Percentiles rank a stretch among this genome's conserved stretches.
phyloP scores from a whole-genome alignment of 768 basidiomycete species.

The Mycena belliarum region DNA sequence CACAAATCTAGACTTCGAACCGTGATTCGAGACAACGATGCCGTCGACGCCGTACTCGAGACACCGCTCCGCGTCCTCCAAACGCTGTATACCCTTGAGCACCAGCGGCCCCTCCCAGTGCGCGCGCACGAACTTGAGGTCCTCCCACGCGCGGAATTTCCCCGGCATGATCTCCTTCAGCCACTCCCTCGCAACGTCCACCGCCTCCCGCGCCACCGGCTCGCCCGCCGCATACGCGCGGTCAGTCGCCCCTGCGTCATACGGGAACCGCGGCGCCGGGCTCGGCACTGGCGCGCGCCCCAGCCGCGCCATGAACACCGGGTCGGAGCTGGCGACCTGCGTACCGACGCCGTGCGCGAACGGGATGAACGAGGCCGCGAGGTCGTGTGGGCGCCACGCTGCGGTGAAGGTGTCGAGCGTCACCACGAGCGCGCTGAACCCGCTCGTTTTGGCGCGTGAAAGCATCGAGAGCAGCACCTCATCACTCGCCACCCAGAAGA shows the following conservation, averaged over 20 bases:
- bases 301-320: conserved; percentile 69
- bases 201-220: conserved; percentile 35
- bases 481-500: conserved; percentile 71
- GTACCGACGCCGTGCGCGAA: conserved; percentile 66
- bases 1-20: too few species aligned
- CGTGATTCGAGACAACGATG: conserved; percentile 81
- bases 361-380: conserved; percentile 64
- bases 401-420: conserved; percentile 74
- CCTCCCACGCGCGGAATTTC: conserved; percentile 65
- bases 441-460: conserved; percentile 60
- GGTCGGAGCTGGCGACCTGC: conserved; percentile 72
- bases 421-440: conserved; percentile 71
- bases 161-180: conserved; percentile 64
- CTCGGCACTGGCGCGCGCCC: conserved; percentile 45
- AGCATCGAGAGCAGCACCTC: conserved; percentile 68
- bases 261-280: conserved; percentile 53
- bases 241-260: conserved; percentile 51
- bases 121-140: conserved; percentile 63
- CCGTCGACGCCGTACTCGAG: conserved; percentile 68
- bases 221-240: conserved; percentile 48
- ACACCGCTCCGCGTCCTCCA: conserved; percentile 69
- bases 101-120: conserved; percentile 80
- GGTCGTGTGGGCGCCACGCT: conserved; percentile 78
- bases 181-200: conserved; percentile 61
- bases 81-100: conserved; percentile 75